Conservation (phyloP, 2,329 filamentous ascomycete species). For the Exophiala alcalophila region DNA sequence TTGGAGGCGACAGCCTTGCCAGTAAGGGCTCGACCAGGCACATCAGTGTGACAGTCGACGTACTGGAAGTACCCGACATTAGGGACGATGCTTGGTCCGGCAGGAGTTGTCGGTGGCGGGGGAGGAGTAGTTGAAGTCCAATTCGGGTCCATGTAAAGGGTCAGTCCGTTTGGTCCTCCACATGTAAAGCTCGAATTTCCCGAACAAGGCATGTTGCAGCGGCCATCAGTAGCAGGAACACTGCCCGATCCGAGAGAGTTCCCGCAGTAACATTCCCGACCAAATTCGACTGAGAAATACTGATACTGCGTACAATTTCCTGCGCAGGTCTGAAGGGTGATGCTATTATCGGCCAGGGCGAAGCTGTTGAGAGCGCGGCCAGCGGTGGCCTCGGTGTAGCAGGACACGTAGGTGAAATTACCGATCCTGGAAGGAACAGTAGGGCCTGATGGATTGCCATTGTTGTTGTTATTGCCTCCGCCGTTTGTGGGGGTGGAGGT, state of each 20-base stretch:
- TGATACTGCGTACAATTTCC: conserved; percentile 32
- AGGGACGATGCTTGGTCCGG: conserved; percentile 19
- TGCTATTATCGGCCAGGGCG: conserved; percentile 25
- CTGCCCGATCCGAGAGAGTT: conserved; percentile 30
- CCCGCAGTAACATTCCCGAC: conserved; percentile 38
- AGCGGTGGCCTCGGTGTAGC: conserved; percentile 32
- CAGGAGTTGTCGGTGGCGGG: conserved; percentile 8
- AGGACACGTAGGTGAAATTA: conserved; percentile 28
- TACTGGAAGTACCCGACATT: conserved; percentile 22
- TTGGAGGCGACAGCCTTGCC: conserved; percentile 18
- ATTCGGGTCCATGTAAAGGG: conserved; percentile 21
- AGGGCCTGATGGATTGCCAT: conserved; percentile 9
- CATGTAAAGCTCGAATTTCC: conserved; percentile 41
- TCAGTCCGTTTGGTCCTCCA: conserved; percentile 53
- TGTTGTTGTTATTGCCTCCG: conserved; percentile 10
- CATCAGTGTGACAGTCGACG: conserved; percentile 26
- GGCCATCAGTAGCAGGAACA: conserved; percentile 18
- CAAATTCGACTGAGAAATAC: conserved; percentile 37
- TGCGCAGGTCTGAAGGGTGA: conserved; percentile 32
- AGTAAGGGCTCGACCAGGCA: conserved; percentile 18
- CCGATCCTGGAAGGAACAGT: conserved; percentile 16
- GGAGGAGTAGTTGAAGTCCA: conserved; percentile 11
- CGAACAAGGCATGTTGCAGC: conserved; percentile 46
- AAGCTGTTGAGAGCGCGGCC: conserved; percentile 35
- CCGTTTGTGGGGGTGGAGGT: conserved; percentile 7